Base-by-base conservation (phyloP, 2,329 filamentous ascomycete genomes). In the Fusarium solani-melongenae region DNA sequence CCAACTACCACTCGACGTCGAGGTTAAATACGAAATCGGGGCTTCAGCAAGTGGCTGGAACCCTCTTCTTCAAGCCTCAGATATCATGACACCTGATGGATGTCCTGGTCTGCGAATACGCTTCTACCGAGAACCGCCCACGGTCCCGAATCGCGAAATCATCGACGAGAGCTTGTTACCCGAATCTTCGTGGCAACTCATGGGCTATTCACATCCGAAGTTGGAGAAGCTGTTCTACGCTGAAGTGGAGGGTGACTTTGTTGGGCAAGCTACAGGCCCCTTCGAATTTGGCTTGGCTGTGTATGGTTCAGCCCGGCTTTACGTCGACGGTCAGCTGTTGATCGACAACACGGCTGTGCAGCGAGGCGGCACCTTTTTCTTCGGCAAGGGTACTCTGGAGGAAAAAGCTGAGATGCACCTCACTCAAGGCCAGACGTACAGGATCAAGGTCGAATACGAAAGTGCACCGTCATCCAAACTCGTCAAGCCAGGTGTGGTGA, bases 201-300 rank as follows among this genome's bases (percentile, higher is more conserved):
- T 77, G 62, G 77, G 77, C 62, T 77, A 76, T 31, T 58, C 69
- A 34, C 74, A 77, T 34, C 58, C 76, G 0, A 75, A 75, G 12
- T 31, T 67, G 12, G 29, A 53, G 9, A 61, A 69, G 29, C 38
- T 71, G 10, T 79, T 73, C 68, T 78, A 74, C 62, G 72, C 64
- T 10, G 69, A 75, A 34, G 62, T 76, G 11, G 72, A 75, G n/a
- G 73, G 73, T 7, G 62, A 72, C 11, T 73, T 77, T 17, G 41
- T 67, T 29, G 62, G 71, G 4, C 67, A 74, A 15, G 66, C 66
- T 38, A 65, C 69, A 0, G 76, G 77, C 0, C 60, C 51, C 17
- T 81, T 74, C 69, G 80, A 82, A n/a, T 81, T 82, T 14, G 80
- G 79, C 6, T 66, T 82, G 5, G 76, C 79, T 2, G 76, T 79